A percentile compares a stretch with the other conserved stretches of the same genome.
These are phyloP conservation scores for Thuidium tamariscinum DNA, from an alignment of 225 moss, liverwort and hornwort genomes.

Conservation along the genomic window DNA sequence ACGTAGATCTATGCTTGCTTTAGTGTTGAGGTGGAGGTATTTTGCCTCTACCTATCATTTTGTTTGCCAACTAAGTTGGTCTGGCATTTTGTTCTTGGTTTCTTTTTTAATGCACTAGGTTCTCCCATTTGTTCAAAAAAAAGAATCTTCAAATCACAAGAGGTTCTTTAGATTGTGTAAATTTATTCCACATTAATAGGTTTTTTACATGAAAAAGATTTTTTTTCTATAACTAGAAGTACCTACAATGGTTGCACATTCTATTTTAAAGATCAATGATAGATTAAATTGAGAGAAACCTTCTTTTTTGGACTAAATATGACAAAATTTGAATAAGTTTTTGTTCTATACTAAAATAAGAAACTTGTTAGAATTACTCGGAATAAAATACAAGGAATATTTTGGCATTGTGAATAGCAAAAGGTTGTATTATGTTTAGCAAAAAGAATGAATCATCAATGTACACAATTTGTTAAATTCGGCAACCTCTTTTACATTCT, in stretches of 20 bases:
- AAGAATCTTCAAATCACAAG: not conserved
- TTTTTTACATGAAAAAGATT: not conserved
- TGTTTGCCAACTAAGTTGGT: too few species aligned
- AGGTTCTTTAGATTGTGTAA: not conserved
- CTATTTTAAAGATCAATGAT: fast-evolving
- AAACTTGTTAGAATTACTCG: not conserved
- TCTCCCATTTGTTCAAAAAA: too few species aligned
- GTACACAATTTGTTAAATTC: not conserved
- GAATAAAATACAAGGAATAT: not conserved
- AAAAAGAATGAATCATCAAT: not conserved
- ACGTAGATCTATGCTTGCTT: too few species aligned
- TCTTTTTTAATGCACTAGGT: too few species aligned
- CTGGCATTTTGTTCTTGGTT: too few species aligned
- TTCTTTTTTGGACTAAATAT: not conserved
- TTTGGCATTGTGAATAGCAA: not conserved
- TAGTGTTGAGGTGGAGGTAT: too few species aligned
- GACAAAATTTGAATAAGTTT: not conserved
- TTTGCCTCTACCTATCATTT: too few species aligned
- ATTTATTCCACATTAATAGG: not conserved
- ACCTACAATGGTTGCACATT: not conserved
- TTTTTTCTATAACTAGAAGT: not conserved
- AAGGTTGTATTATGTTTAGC: not conserved
- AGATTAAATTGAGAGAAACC: too few species aligned
- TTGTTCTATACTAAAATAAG: not conserved
- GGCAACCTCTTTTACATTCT: not conserved